These are phyloP conservation scores for Cutaneotrichosporon dermatis DNA, from an alignment of 1,284 basidiomycete genomes.

Conservation along the genomic window DNA sequence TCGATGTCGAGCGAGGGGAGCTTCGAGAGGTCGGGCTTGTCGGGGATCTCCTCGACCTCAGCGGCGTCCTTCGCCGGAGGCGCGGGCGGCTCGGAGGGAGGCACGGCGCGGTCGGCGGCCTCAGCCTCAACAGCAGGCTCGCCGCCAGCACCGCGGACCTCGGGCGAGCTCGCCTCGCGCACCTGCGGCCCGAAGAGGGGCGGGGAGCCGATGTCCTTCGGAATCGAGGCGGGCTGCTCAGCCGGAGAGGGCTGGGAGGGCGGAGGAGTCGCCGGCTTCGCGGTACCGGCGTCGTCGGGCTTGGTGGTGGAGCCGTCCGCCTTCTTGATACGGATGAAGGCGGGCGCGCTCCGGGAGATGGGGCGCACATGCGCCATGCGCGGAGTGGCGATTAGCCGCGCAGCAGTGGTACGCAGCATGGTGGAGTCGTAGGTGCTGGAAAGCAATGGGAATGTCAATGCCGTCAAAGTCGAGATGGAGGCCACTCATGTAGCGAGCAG, in stretches of 20 bases:
- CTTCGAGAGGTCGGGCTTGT: conserved; percentile 35
- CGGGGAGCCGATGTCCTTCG: conserved; percentile 22
- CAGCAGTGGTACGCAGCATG: conserved; percentile 16
- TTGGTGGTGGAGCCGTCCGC: conserved; percentile 12
- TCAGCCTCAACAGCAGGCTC: not conserved
- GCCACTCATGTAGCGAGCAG: too few relatives aligned
- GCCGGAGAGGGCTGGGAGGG: conserved; percentile 12
- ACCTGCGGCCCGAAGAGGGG: conserved; percentile 29
- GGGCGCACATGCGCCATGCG: conserved; percentile 1
- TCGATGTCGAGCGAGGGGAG: conserved; percentile 50
- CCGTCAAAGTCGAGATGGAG: conserved; percentile 1
- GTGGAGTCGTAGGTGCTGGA: not conserved
- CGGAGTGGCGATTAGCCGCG: conserved; percentile 9
- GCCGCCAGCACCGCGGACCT: not conserved
- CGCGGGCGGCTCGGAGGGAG: conserved; percentile 20
- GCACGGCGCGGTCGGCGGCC: conserved; percentile 1
- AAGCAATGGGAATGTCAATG: too few relatives aligned
- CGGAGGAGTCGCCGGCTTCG: not conserved
- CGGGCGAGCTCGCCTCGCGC: conserved; percentile 1
- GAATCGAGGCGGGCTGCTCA: conserved; percentile 28
- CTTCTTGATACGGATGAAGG: conserved; percentile 18
- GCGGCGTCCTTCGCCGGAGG: conserved; percentile 5
- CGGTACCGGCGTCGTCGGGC: not conserved
- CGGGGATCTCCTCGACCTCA: conserved; percentile 9
- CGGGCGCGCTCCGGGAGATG: conserved; percentile 9